phyloP scores from a whole-genome alignment of 2,329 filamentous ascomycete genomes.

The Stachybotrys elegans region DNA sequence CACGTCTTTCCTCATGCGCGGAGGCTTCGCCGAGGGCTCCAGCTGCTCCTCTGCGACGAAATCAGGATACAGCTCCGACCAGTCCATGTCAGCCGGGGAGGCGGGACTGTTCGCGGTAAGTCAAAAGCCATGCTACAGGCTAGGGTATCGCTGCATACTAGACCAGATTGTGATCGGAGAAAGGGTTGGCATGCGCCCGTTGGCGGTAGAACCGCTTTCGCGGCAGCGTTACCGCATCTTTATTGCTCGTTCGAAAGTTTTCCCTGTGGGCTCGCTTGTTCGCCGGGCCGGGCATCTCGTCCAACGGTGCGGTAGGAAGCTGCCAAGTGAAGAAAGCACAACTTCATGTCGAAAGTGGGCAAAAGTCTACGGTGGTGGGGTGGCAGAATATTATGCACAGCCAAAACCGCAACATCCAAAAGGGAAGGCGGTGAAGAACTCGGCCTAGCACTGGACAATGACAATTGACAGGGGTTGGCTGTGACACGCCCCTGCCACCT shows the following conservation, averaged over 20 bases:
- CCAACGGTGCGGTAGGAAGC: too few relatives aligned
- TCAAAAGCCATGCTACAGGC: too few relatives aligned
- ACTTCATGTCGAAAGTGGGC: too few relatives aligned
- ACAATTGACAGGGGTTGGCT: too few relatives aligned
- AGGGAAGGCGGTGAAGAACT: slow-evolving; percentile 1
- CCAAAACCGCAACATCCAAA: neutral
- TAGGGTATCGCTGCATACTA: too few relatives aligned
- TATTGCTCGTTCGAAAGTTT: slow-evolving; percentile 54
- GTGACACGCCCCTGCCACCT: too few relatives aligned
- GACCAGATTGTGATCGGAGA: slow-evolving; percentile 83
- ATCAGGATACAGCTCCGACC: slow-evolving; percentile 77
- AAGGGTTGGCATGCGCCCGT: slow-evolving; percentile 94
- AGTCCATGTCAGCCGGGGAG: slow-evolving; percentile 82
- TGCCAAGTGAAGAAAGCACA: too few relatives aligned
- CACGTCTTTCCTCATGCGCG: slow-evolving; percentile 54
- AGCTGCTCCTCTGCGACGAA: slow-evolving; percentile 45
- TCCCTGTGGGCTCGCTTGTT: slow-evolving; percentile 63
- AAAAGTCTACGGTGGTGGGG: neutral
- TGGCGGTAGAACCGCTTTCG: slow-evolving; percentile 97
- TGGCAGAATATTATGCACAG: neutral
- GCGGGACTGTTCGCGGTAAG: slow-evolving; percentile 71
- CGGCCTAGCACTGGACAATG: too few relatives aligned
- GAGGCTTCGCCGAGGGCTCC: slow-evolving; percentile 20
- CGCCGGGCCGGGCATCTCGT: slow-evolving; percentile 23
- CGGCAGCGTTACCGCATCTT: slow-evolving; percentile 60